phyloP scores from a whole-genome alignment of 2,329 filamentous ascomycete species.

The Exophiala xenobiotica region DNA sequence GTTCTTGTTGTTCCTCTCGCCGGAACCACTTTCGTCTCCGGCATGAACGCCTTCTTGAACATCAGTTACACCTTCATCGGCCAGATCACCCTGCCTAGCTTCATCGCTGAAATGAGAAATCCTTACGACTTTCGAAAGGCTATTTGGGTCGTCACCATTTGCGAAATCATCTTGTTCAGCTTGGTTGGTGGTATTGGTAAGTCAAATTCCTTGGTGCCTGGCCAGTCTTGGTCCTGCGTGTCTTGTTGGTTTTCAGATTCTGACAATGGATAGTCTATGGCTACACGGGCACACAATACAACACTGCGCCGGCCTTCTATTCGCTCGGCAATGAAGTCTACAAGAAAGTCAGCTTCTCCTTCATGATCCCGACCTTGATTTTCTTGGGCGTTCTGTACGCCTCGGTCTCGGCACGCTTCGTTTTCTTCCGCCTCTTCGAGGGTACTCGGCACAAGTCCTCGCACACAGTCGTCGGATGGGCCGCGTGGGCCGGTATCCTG shows the following conservation, averaged over 20 bases:
- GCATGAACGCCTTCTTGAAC: constrained; percentile 87
- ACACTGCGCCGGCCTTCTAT: constrained; percentile 82
- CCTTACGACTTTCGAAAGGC: constrained; percentile 87
- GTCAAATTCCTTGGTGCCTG: no score
- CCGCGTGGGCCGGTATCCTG: constrained; percentile 72
- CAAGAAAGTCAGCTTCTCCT: constrained; percentile 87
- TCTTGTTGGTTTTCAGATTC: neutral
- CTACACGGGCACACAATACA: constrained; percentile 88
- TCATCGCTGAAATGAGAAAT: constrained; percentile 90
- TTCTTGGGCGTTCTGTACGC: constrained; percentile 90
- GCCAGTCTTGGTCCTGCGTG: neutral
- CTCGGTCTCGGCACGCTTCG: constrained; percentile 82
- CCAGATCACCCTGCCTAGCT: constrained; percentile 88
- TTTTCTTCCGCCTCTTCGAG: constrained; percentile 87
- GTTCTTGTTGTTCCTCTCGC: constrained; percentile 67
- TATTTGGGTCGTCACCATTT: constrained; percentile 84
- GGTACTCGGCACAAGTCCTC: constrained; percentile 74
- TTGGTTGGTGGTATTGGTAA: constrained; percentile 68
- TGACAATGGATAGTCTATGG: constrained; percentile 22
- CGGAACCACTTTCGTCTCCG: constrained; percentile 76
- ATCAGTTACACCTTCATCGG: constrained; percentile 97
- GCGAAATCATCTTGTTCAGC: constrained; percentile 82
- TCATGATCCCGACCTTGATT: constrained; percentile 93
- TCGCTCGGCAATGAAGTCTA: constrained; percentile 71
- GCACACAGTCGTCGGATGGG: constrained; percentile 81